These are phyloP conservation scores for Triadica sebifera DNA, from an alignment of 345 rosid species.

Conservation along the genomic window DNA sequence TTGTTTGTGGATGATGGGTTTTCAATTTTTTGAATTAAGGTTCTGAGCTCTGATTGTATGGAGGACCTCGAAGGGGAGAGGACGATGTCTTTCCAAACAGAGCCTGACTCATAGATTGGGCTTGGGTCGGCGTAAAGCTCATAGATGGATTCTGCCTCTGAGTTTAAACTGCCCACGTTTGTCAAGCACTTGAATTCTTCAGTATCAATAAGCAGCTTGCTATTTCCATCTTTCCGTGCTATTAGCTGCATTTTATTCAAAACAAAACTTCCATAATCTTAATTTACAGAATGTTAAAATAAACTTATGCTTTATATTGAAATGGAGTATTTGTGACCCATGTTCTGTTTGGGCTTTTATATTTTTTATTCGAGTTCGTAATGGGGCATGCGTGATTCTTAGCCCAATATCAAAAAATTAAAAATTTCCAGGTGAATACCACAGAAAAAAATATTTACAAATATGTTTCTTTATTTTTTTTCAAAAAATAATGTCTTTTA, in stretches of 20 bases:
- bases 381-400: no score
- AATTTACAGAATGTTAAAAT: background rate
- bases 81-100: conserved; percentile 62
- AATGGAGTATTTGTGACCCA: no score
- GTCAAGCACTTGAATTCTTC: conserved; percentile 51
- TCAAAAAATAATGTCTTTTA: no score
- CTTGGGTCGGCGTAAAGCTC: conserved; percentile 56
- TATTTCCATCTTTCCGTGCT: conserved; percentile 75
- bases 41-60: conserved; percentile 42
- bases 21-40: conserved; percentile 45
- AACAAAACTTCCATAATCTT: background rate
- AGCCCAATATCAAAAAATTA: no score
- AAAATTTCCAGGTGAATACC: no score
- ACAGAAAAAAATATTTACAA: no score
- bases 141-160: conserved; percentile 61
- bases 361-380: no score
- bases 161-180: conserved; percentile 42
- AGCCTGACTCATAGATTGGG: conserved; percentile 42
- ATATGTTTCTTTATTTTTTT: no score
- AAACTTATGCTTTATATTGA: no score
- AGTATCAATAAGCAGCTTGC: conserved; percentile 61
- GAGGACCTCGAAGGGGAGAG: conserved; percentile 45
- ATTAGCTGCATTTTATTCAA: conserved; percentile 49
- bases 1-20: background rate
- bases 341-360: no score